Base-by-base conservation (phyloP, 805 yeast genomes). In the Ogataea minuta region DNA sequence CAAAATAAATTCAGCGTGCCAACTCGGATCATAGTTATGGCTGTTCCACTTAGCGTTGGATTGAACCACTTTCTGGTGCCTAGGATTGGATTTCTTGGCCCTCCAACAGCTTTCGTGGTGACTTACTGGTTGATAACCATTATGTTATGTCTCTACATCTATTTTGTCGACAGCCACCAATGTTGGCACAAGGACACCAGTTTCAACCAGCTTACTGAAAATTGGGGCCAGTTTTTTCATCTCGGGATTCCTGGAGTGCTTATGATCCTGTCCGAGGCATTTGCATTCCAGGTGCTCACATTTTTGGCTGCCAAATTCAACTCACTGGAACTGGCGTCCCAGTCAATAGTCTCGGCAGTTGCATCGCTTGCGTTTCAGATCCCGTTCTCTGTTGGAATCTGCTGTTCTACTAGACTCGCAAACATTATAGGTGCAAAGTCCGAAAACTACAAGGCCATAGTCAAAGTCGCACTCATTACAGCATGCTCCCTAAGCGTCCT, bases 1-100 rank as follows among this genome's bases (percentile, higher is more conserved):
- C 91, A 84, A 64, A 84, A 84, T 36, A 74, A 81, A 20, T 84
- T 83, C 60, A 83, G 80, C 53, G 86, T 88, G 2, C 81, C 87
- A 6, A 83, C 90, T 0, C 74, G 79, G 48, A 80, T 81, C 15
- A 66, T 81, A 19, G 54, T 75, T n/a, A 50, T 81, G 17, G 80
- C 85, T 48, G 83, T 87, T 3, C 89, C 90, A 4, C 55, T 82
- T 44, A 79, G 82, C 46, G 77, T 81, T 0, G 45, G 74, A 25
- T 61, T 81, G 54, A 83, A 82, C 58, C 76, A 74, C 47, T 39
- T 72, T 7, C 60, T 84, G 26, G 81, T 79, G 3, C 77, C 84
- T 79, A 63, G 71, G 51, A 48, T 86, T 9, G 87, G 86, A 2
- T 79, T 78, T 52, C 53, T 72, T 31, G 88, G 88, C 9, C 90